Percentiles rank a stretch among this genome's conserved stretches.
Conservation (phyloP, 495 filamentous ascomycete genomes). For the Chaetomium cochliodes region DNA sequence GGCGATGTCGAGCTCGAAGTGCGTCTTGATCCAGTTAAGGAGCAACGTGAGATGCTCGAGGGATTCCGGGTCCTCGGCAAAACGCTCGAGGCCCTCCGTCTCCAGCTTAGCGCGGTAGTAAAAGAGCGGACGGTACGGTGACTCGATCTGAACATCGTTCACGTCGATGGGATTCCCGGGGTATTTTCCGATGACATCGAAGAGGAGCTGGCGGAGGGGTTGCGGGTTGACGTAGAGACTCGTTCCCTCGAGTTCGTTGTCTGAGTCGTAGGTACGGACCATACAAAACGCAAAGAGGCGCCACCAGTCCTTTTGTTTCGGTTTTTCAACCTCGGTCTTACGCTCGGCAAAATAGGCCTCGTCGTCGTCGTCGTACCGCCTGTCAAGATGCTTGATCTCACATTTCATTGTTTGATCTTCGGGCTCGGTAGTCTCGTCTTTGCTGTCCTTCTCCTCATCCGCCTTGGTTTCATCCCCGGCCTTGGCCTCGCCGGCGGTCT, state of each 20-base stretch:
- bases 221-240: constrained; percentile 37
- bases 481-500: neutral
- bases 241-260: constrained; percentile 27
- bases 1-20: constrained; percentile 38
- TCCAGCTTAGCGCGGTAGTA: constrained; percentile 34
- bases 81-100: constrained; percentile 30
- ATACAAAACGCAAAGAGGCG: constrained; percentile 37
- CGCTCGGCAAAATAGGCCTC: constrained; percentile 34
- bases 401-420: constrained; percentile 38
- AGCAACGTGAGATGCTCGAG: constrained; percentile 34
- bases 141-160: constrained; percentile 34
- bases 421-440: constrained; percentile 8
- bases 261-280: constrained; percentile 31
- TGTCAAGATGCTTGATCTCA: constrained; percentile 42
- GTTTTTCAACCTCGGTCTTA: constrained; percentile 31
- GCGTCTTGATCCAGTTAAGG: constrained; percentile 36
- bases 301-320: constrained; percentile 40
- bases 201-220: constrained; percentile 36
- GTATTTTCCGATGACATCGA: constrained; percentile 36
- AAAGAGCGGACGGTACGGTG: constrained; percentile 39
- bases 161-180: constrained; percentile 35
- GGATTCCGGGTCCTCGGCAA: constrained; percentile 33
- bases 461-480: constrained; percentile 21
- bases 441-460: neutral
- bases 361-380: constrained; percentile 32